Evolutionary conservation across 495 filamentous ascomycete genomes (phyloP).

Genomic region (Xylaria telfairii): DNA sequence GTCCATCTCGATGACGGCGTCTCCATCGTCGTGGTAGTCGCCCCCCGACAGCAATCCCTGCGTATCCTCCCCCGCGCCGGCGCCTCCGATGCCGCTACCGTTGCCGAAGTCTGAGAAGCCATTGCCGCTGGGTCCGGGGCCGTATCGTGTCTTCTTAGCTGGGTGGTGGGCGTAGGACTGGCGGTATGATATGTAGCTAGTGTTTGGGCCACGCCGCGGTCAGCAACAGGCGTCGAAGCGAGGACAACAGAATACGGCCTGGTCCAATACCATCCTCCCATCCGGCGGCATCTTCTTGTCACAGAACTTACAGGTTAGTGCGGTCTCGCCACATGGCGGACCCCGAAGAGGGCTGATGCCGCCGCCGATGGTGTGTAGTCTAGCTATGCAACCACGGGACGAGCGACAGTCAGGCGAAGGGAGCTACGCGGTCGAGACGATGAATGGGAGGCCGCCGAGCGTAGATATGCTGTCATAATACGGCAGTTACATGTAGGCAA

Average conservation of each 20-base stretch:
- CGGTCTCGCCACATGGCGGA: constrained; percentile 95
- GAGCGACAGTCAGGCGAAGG: background rate
- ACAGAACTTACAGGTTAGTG: constrained; percentile 83
- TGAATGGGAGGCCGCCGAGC: background rate
- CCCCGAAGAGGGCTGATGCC: constrained; percentile 39
- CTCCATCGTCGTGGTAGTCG: constrained; percentile 83
- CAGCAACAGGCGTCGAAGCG: background rate
- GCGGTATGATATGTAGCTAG: constrained; percentile 96
- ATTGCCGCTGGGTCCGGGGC: constrained; percentile 61
- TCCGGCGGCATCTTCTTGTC: background rate
- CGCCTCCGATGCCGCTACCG: constrained; percentile 41
- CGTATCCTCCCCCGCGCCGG: constrained; percentile 68
- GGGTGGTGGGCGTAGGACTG: constrained; percentile 97
- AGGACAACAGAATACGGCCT: background rate
- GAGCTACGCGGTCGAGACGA: constrained; percentile 1
- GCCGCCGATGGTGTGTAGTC: constrained; percentile 7
- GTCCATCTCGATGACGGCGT: constrained; percentile 98
- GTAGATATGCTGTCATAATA: background rate
- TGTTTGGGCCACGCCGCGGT: background rate
- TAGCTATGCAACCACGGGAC: constrained; percentile 13
- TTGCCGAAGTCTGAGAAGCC: constrained; percentile 68
- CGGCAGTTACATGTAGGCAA: background rate
- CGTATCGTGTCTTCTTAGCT: constrained; percentile 78
- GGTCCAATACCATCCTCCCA: too few species aligned
- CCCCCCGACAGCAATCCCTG: constrained; percentile 84